Conservation (phyloP, 1,284 basidiomycete genomes). For the Apiotrichum domesticum region DNA sequence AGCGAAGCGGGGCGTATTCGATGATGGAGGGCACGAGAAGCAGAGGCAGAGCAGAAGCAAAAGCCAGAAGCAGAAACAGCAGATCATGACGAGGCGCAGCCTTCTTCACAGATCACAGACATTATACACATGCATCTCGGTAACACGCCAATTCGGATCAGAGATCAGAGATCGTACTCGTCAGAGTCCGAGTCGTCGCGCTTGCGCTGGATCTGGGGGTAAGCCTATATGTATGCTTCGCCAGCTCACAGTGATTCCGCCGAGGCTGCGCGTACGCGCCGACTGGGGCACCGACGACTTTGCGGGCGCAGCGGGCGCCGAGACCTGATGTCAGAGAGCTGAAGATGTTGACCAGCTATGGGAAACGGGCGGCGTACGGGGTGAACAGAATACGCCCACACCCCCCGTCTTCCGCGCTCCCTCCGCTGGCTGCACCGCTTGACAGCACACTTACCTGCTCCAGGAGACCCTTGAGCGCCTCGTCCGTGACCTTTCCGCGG, state of each 20-base stretch:
- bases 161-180: slow-evolving; percentile 42
- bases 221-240: background rate
- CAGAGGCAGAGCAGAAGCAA: too few relatives aligned
- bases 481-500: slow-evolving; percentile 74
- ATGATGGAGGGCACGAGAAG: too few relatives aligned
- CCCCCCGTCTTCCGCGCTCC: too few relatives aligned
- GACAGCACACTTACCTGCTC: slow-evolving; percentile 64
- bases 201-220: slow-evolving; percentile 44
- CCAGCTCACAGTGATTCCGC: slow-evolving; percentile 43
- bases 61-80: too few relatives aligned
- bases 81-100: too few relatives aligned
- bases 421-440: background rate
- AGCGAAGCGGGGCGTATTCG: too few relatives aligned
- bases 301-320: slow-evolving; percentile 30
- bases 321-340: slow-evolving; percentile 25
- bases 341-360: too few relatives aligned
- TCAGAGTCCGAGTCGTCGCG: slow-evolving; percentile 46
- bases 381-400: too few relatives aligned
- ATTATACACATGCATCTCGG: too few relatives aligned
- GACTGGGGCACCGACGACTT: slow-evolving; percentile 21
- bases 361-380: too few relatives aligned
- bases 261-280: slow-evolving; percentile 38
- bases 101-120: too few relatives aligned
- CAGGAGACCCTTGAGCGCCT: slow-evolving; percentile 81
- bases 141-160: too few relatives aligned